phyloP scores from a whole-genome alignment of 2,329 filamentous ascomycete species.

The Fusarium aywerte region DNA sequence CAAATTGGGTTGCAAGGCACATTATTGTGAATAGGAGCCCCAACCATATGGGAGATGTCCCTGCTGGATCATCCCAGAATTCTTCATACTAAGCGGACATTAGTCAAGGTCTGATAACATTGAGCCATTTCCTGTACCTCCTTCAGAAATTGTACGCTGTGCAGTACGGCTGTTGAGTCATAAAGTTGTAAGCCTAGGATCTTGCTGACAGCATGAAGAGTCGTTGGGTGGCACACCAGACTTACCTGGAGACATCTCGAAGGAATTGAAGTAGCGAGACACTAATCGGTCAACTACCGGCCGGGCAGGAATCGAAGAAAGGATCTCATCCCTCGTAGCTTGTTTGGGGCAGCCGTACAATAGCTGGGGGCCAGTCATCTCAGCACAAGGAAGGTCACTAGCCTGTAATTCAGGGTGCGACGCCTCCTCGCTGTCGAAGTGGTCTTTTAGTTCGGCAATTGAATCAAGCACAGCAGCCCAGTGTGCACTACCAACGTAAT shows the following conservation, averaged over 20 bases:
- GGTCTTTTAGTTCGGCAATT: slow-evolving; percentile 54
- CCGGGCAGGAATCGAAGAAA: slow-evolving; percentile 50
- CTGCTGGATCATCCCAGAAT: slow-evolving; percentile 56
- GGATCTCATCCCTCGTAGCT: slow-evolving; percentile 47
- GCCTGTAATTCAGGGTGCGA: not conserved
- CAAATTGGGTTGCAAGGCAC: slow-evolving; percentile 50
- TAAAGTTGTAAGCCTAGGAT: no score
- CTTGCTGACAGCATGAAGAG: no score
- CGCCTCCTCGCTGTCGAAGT: slow-evolving; percentile 47
- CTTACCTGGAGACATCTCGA: slow-evolving; percentile 42
- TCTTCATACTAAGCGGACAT: slow-evolving; percentile 51
- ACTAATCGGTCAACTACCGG: slow-evolving; percentile 50
- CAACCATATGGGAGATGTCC: slow-evolving; percentile 56
- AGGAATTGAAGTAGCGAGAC: slow-evolving; percentile 52
- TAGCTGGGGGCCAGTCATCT: slow-evolving; percentile 40
- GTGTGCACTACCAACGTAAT: slow-evolving; percentile 53
- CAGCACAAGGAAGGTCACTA: not conserved
- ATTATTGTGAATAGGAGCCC: slow-evolving; percentile 60
- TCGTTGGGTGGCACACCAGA: no score
- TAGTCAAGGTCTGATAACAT: not conserved
- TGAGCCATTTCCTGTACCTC: no score
- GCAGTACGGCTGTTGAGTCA: not conserved
- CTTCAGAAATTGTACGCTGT: slow-evolving; percentile 13
- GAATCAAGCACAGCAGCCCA: slow-evolving; percentile 56
- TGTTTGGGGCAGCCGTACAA: slow-evolving; percentile 48